phyloP scores from a whole-genome alignment of 805 yeast species.

The Spathaspora sp. region DNA sequence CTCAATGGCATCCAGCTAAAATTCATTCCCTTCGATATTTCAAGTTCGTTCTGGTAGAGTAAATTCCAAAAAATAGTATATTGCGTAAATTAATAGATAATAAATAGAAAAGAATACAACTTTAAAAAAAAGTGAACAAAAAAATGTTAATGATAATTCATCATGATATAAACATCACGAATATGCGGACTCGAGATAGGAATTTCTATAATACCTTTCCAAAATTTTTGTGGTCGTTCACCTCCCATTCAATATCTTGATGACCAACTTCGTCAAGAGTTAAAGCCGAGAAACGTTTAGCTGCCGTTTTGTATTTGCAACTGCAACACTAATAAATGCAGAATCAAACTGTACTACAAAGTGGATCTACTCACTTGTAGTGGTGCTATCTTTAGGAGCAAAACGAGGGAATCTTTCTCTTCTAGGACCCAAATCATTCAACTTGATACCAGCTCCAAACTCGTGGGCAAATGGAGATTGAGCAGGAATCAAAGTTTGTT shows the following conservation, averaged over 20 bases:
- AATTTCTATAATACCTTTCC: neutral
- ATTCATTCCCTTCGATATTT: neutral
- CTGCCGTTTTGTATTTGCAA: neutral
- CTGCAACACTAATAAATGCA: neutral
- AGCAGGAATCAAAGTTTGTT: neutral
- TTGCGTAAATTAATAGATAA: slow-evolving; percentile 2
- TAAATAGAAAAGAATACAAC: slow-evolving; percentile 4
- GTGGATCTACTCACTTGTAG: neutral
- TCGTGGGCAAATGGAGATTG: slow-evolving; percentile 25
- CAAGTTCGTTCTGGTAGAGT: neutral
- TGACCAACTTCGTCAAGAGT: neutral
- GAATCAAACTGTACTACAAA: neutral
- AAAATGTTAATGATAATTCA: neutral
- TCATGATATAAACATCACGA: neutral
- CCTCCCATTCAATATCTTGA: neutral
- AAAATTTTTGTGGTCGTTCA: neutral
- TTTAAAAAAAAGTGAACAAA: neutral
- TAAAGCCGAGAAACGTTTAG: neutral
- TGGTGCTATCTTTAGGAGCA: slow-evolving; percentile 26
- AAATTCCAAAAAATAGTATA: neutral
- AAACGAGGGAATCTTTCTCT: slow-evolving; percentile 36
- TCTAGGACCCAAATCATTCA: slow-evolving; percentile 43
- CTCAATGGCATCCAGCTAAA: no score
- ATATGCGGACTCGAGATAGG: neutral
- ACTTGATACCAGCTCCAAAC: slow-evolving; percentile 43